Conservation (phyloP, 129 eudicot species). For the Artemisia tridentata region DNA sequence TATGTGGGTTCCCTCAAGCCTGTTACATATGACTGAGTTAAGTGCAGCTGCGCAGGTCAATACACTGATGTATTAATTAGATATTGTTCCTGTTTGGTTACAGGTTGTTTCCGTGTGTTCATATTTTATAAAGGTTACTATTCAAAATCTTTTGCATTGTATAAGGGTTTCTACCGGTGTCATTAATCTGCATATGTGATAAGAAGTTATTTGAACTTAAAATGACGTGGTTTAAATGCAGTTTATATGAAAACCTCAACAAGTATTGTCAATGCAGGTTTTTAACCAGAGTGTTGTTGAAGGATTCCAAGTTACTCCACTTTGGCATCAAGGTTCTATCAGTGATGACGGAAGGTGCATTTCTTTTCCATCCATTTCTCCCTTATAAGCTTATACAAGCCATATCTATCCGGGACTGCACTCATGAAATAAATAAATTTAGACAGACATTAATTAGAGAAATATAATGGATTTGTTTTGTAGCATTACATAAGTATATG, state of each 20-base stretch:
- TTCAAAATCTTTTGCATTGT: constrained; percentile 3
- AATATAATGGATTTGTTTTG: no score
- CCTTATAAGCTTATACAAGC: background rate
- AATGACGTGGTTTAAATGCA: background rate
- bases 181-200: background rate
- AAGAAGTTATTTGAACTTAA: background rate
- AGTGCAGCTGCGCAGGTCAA: no score
- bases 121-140: background rate
- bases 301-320: constrained; percentile 95
- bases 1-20: no score
- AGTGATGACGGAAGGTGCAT: constrained; percentile 88
- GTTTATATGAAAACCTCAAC: constrained; percentile 14
- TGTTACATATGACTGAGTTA: no score
- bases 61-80: no score
- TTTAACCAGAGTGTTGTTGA: constrained; percentile 68
- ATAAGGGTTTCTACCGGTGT: constrained; percentile 1
- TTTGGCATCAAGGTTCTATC: constrained; percentile 95
- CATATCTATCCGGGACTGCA: no score
- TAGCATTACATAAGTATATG: no score
- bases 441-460: no score
- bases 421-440: no score
- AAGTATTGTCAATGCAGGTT: constrained; percentile 45
- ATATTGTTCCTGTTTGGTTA: no score
- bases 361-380: constrained; percentile 25
- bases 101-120: no score